Percentiles rank a stretch among this genome's conserved stretches.
phyloP scores from a whole-genome alignment of 2,329 filamentous ascomycete genomes.

The Aspergillus fumigatus region DNA sequence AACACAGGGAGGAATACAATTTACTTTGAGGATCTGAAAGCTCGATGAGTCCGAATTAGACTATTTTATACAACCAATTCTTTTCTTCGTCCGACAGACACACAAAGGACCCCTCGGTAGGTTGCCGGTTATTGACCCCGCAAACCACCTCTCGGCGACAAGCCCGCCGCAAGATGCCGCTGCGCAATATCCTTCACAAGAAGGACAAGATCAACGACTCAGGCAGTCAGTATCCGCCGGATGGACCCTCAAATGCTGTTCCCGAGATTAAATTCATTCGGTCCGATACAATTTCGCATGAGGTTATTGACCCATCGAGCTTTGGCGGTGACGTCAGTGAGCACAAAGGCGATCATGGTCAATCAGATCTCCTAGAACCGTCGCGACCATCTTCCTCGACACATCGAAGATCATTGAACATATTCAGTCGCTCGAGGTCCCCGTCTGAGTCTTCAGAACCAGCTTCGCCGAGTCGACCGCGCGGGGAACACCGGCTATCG shows the following conservation, averaged over 20 bases:
- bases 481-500: constrained; percentile 30
- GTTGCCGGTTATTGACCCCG: constrained; percentile 3
- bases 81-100: not conserved
- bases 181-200: constrained; percentile 60
- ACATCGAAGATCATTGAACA: constrained; percentile 27
- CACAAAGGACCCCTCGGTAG: not conserved
- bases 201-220: constrained; percentile 49
- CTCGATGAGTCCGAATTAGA: not conserved
- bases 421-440: constrained; percentile 29
- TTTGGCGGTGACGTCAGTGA: constrained; percentile 42
- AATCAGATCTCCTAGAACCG: constrained; percentile 8
- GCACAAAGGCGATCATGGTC: constrained; percentile 1
- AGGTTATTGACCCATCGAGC: constrained; percentile 68
- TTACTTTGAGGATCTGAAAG: not conserved
- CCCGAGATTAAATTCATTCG: constrained; percentile 80
- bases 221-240: constrained; percentile 37
- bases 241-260: constrained; percentile 40
- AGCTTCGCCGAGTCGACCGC: constrained; percentile 21
- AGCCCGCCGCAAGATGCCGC: constrained; percentile 45
- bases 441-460: constrained; percentile 20
- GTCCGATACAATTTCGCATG: constrained; percentile 74
- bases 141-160: not conserved
- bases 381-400: constrained; percentile 28
- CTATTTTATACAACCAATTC: not conserved
- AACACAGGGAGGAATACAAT: not conserved